These are phyloP conservation scores for Lactifluus rugatus DNA, from an alignment of 768 basidiomycete genomes.

Conservation along the genomic window DNA sequence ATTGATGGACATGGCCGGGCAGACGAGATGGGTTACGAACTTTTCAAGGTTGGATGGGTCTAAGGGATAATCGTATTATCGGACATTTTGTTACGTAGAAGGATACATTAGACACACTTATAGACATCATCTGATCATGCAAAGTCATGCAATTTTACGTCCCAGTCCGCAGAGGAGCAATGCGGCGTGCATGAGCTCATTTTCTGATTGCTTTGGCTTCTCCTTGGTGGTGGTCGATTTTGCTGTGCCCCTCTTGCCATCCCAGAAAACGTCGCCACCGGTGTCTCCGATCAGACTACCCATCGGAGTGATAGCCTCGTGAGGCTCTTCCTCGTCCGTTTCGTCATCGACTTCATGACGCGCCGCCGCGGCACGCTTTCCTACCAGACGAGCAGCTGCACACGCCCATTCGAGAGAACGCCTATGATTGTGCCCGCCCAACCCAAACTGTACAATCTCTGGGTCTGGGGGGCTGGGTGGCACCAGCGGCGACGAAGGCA, in stretches of 20 bases:
- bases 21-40: slow-evolving; percentile 58
- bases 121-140: slow-evolving; percentile 25
- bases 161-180: slow-evolving; percentile 14
- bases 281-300: slow-evolving; percentile 18
- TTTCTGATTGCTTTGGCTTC: not conserved
- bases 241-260: not conserved
- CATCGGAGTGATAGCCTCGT: slow-evolving; percentile 57
- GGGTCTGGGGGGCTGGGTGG: slow-evolving; percentile 21
- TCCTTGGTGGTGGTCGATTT: not conserved
- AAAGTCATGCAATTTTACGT: slow-evolving; percentile 31
- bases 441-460: slow-evolving; percentile 25
- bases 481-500: slow-evolving; percentile 17
- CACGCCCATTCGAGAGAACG: slow-evolving; percentile 33
- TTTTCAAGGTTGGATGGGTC: slow-evolving; percentile 72
- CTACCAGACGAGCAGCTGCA: slow-evolving; percentile 30
- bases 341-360: slow-evolving; percentile 29
- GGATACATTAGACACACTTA: slow-evolving; percentile 14
- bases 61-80: slow-evolving; percentile 1
- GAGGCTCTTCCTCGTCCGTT: slow-evolving; percentile 51
- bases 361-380: slow-evolving; percentile 30
- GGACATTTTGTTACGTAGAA: slow-evolving; percentile 27
- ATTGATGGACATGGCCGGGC: slow-evolving; percentile 51
- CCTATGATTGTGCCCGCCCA: slow-evolving; percentile 7
- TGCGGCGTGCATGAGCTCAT: slow-evolving; percentile 13
- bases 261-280: slow-evolving; percentile 1